Base-by-base conservation (phyloP, 1,284 basidiomycete species). In the Trametes versicolor region DNA sequence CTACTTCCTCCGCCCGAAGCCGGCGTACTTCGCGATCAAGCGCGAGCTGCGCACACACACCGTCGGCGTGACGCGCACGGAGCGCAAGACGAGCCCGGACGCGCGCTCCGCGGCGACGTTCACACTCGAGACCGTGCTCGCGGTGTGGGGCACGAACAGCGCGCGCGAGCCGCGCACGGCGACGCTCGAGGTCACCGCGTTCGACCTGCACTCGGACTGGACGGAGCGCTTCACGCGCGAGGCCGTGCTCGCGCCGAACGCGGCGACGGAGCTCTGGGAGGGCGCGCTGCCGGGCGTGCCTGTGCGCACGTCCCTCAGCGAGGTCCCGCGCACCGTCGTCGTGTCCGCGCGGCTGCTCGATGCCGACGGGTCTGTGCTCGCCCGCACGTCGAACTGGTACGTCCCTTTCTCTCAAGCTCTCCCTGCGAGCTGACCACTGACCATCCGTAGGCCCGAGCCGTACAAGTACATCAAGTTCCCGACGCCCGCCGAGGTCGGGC, bases 381-480 rank as follows among this genome's bases (percentile, higher is more conserved):
- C 85, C n/a, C 84, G 95, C 65, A 92, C 90, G 78, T 86, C 89
- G 12, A 94, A 94, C 74, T 94, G 92, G 92, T 92, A 66, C 64
- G 80, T 77, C 47, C 43, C 45, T 10, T 23, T 25, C 27, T 15
- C 55, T 48, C 43, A n/a, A n/a, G n/a, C 10, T 34, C 34, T 57
- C 47, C 19, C 37, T 13, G 34, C 37, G 25, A 29, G 29, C 21
- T 27, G 53, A 59, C 56, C 15, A 23, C 5, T 36, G 37, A 72
- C 2, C 27, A 27, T 8, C 25, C 27, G 32, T 73, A 95, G 93
- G 93, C 93, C 93, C 13, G 93, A 96, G 76, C 95, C 95, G 32
- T 96, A 91, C 84, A 97, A 97, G 79, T 96, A 88, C 78, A 89
- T 97, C 76, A 82, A 86, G 53, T 96, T 95, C 83, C 93, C 94